Conservation (phyloP, 1,139 yeast genomes). For the Scheffersomyces illinoinensis region DNA sequence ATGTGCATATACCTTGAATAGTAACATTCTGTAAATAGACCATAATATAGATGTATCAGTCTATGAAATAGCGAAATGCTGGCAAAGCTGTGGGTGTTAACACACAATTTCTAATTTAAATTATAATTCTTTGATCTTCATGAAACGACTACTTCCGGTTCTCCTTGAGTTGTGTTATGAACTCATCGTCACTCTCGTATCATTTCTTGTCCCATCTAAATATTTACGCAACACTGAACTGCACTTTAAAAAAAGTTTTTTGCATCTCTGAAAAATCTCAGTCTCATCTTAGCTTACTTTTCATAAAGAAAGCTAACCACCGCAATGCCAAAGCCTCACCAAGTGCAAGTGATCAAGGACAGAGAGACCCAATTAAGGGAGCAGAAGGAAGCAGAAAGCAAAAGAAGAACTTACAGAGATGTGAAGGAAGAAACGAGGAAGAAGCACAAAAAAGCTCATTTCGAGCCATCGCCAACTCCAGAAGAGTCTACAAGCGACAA, state of each 20-base stretch:
- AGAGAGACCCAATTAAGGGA: constrained; percentile 29
- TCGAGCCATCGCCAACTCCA: constrained; percentile 18
- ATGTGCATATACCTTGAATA: not conserved
- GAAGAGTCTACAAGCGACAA: constrained; percentile 10
- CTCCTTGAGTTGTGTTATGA: not conserved
- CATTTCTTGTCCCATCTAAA: not conserved
- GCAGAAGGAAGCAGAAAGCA: constrained; percentile 35
- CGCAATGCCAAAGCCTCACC: constrained; percentile 8
- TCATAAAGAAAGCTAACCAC: not conserved
- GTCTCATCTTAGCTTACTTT: not conserved
- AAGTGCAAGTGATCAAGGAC: constrained; percentile 10
- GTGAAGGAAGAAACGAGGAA: constrained; percentile 36
- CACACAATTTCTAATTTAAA: no score
- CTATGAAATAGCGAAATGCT: not conserved
- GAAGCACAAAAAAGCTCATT: constrained; percentile 33
- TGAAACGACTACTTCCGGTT: not conserved
- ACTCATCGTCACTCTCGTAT: not conserved
- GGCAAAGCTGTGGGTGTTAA: not conserved
- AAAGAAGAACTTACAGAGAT: constrained; percentile 41
- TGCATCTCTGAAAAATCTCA: not conserved
- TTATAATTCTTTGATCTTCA: not conserved
- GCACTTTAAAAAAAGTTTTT: not conserved
- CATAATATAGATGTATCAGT: not conserved
- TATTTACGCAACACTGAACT: not conserved
- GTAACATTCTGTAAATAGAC: not conserved